phyloP scores from a whole-genome alignment of 352 stramenopile genomes.

The Phytophthora palmivora region DNA sequence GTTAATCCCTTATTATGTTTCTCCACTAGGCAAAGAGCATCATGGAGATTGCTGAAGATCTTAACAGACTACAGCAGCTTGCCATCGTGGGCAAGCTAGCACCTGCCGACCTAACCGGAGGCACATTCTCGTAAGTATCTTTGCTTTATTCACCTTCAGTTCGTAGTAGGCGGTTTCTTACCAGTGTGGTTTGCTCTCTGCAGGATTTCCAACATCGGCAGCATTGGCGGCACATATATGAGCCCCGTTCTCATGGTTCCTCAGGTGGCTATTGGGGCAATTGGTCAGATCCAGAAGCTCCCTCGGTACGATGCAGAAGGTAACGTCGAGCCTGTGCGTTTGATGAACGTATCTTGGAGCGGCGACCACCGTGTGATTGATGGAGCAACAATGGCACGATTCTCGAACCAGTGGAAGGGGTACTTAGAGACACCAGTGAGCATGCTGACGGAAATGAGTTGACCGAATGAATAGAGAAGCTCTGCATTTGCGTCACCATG shows the following conservation, averaged over 20 bases:
- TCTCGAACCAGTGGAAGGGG: slow-evolving; percentile 97
- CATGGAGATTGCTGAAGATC: slow-evolving; percentile 81
- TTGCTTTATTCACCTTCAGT: not conserved
- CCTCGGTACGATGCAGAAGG: slow-evolving; percentile 93
- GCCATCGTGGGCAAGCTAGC: slow-evolving; percentile 80
- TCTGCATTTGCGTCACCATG: too few species aligned
- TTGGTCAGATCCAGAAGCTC: slow-evolving; percentile 96
- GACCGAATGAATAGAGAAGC: slow-evolving; percentile 30
- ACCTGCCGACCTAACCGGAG: slow-evolving; percentile 88
- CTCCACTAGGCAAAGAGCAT: slow-evolving; percentile 73
- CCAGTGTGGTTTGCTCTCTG: slow-evolving; percentile 4
- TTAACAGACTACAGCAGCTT: slow-evolving; percentile 91
- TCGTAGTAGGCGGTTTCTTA: slow-evolving; percentile 1
- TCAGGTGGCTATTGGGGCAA: slow-evolving; percentile 97
- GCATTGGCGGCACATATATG: slow-evolving; percentile 98
- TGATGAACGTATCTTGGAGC: slow-evolving; percentile 98
- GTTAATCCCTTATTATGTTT: not conserved
- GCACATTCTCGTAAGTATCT: slow-evolving; percentile 90
- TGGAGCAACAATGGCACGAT: slow-evolving; percentile 97
- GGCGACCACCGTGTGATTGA: slow-evolving; percentile 98
- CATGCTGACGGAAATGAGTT: slow-evolving; percentile 93
- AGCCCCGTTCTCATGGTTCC: slow-evolving; percentile 95
- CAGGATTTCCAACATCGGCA: slow-evolving; percentile 94
- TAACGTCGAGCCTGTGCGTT: slow-evolving; percentile 82
- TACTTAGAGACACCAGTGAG: slow-evolving; percentile 95